These are phyloP conservation scores for Candida broadrunensis DNA, from an alignment of 805 yeast species.

Conservation along the genomic window DNA sequence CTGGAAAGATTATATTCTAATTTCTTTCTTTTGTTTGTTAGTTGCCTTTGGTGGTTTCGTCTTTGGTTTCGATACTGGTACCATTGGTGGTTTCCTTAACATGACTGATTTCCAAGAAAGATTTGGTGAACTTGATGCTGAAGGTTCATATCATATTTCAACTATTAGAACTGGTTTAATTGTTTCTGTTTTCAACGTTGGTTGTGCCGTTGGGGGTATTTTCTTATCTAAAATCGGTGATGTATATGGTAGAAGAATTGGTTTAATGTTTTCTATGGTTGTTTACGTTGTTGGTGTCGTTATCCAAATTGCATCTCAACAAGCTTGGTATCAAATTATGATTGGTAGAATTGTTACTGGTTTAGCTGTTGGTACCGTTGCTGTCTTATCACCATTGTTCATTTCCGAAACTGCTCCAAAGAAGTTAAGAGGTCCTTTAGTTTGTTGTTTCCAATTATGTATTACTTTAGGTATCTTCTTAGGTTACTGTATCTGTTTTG, in stretches of 20 bases:
- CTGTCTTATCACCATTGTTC: constrained; percentile 65
- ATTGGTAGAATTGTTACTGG: constrained; percentile 69
- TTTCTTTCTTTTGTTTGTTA: constrained; percentile 41
- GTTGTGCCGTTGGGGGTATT: constrained; percentile 71
- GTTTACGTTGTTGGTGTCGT: constrained; percentile 60
- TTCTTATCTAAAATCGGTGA: constrained; percentile 57
- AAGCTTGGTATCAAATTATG: constrained; percentile 60
- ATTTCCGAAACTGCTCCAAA: constrained; percentile 72
- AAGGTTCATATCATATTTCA: constrained; percentile 40
- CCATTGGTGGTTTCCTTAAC: constrained; percentile 68
- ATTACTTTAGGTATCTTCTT: constrained; percentile 68
- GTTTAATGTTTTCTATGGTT: constrained; percentile 49
- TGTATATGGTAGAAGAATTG: constrained; percentile 55
- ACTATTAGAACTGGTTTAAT: constrained; percentile 51
- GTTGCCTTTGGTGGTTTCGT: constrained; percentile 77
- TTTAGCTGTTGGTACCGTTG: constrained; percentile 70
- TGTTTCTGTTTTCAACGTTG: constrained; percentile 59
- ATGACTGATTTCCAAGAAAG: constrained; percentile 51
- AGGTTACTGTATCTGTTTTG: constrained; percentile 65
- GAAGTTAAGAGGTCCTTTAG: constrained; percentile 67
- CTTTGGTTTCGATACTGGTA: constrained; percentile 78
- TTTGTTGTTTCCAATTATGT: constrained; percentile 66
- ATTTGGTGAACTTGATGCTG: constrained; percentile 44
- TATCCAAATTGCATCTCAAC: constrained; percentile 54
- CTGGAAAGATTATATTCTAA: constrained; percentile 23